Base-by-base conservation (phyloP, 805 yeast genomes). In the Cyberlindnera subsufficiens region DNA sequence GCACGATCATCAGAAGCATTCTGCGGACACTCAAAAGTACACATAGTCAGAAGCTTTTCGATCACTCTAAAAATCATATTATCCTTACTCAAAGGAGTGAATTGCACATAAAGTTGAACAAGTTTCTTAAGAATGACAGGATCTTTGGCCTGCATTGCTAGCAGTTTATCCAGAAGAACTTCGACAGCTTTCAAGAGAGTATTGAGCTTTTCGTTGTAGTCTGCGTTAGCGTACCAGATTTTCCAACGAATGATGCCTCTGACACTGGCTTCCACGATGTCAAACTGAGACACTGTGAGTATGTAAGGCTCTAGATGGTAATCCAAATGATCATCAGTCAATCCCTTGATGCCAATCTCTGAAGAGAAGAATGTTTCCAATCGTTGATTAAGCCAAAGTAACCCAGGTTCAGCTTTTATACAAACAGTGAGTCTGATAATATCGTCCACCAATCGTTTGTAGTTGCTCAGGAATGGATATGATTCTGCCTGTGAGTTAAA, bases 181-280 rank as follows among this genome's bases (percentile, higher is more conserved):
- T 86, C 89, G 9, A 84, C 79, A 39, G 74, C 72, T 37, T 68
- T 69, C 40, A 79, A 65, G 42, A 78, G 68, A 17, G 60, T 69
- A 39, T 80, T 81, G 13, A 78, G 68, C 32, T 67, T 66, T 31
- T 75, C 80, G 40, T 76, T 71, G 45, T 67, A 71, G 37, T 66
- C 69, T 5, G 69, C 73, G 6, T 79, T 78, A 30, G 64, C 73
- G 54, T 87, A 89, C 96, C 97, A 91, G 15, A 88, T 80, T 54
- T 87, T 79, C 99, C 99, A 95, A 58, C 99, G 77, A 11, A 93
- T 81, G 19, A 95, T 82, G 31, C 98, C 99, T 46, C 96, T 76
- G 30, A 93, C 77, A 52, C 95, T 83, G 30, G 96, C 83, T 62
- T 91, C 98, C 22, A 89, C 86, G 20, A 89, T 78, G 57, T 80